Percentiles rank a stretch among this genome's conserved stretches.
Conservation (phyloP, 140 eudicot genomes). For the Oenanthe javanica region DNA sequence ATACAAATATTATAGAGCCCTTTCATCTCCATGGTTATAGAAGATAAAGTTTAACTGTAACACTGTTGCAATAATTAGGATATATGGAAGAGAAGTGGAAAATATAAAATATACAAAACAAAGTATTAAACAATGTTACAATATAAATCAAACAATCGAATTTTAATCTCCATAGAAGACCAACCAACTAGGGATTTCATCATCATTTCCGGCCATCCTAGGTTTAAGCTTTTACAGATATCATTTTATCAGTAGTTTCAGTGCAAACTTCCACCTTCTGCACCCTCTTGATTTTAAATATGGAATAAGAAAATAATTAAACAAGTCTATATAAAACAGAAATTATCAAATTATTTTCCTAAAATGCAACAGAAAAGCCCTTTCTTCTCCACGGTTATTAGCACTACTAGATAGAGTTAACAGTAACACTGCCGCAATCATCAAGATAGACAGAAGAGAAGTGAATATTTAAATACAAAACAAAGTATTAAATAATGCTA, state of each 20-base stretch:
- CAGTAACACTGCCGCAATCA: neutral
- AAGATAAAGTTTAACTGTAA: neutral
- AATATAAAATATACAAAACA: too few species aligned
- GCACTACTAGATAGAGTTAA: neutral
- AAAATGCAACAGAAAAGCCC: neutral
- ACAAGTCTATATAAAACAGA: neutral
- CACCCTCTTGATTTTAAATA: slow-evolving; percentile 64
- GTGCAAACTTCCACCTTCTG: slow-evolving; percentile 99
- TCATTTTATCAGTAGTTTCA: slow-evolving; percentile 35
- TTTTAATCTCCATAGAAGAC: neutral
- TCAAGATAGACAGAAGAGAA: neutral
- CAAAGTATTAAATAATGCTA: too few species aligned
- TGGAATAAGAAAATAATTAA: neutral
- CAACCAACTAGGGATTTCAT: too few species aligned
- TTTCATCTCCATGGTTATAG: too few species aligned
- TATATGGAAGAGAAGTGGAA: too few species aligned
- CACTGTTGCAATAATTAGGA: neutral
- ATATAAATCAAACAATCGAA: too few species aligned
- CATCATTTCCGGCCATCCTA: neutral
- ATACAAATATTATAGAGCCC: neutral
- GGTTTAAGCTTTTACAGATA: neutral
- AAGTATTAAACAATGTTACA: too few species aligned
- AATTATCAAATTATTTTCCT: neutral
- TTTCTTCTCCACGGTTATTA: neutral
- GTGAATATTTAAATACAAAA: neutral